Evolutionary conservation across 352 stramenopile genomes (phyloP), one percentile per base, ranked within the genome.

Genomic region (Thraustochytrium sp.): DNA sequence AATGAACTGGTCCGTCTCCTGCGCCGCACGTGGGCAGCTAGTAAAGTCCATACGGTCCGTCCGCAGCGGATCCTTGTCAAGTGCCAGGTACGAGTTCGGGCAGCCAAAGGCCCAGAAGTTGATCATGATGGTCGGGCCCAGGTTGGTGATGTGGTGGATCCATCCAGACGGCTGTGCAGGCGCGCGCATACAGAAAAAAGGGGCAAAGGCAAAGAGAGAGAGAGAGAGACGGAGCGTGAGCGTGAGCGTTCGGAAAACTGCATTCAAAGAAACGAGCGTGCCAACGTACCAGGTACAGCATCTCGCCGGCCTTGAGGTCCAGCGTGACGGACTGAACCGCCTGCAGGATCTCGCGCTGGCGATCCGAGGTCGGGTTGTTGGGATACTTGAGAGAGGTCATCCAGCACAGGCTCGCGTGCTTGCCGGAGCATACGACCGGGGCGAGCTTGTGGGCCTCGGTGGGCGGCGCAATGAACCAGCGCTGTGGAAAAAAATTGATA

Each of bases 361-460:
- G 0, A 5, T 23, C 36, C 5, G 56, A 34, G n/a, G 49, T 54
- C 31, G 48, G 31, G 5, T 84, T 77, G 59, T 84, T 84, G 1
- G 75, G 75, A 36, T 84, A 84, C 55, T 73, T 73, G 61, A 84
- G 21, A 40, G 55, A 54, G 16, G 75, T 61, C n/a, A n/a, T n/a
- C 75, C 75, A 84, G 61, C 75, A 84, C 21, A 84, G 61, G 44
- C 75, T 84, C 75, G 85, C 64, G 40, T 84, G 75, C 55, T 73
- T 75, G 55, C 75, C 75, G 1, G 55, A 44, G 49, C 75, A 84
- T 16, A 76, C 29, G 8, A 84, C 46, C 74, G 75, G 75, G n/a
- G 34, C 29, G 18, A 84, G 55, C 55, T 84, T 26, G 34, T 54
- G 55, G 16, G 55, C 37, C 29, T 84, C 75, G 9, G 75, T 48